These are phyloP conservation scores for Trichoderma sp. DNA, from an alignment of 2,329 filamentous ascomycete species.

Conservation along the genomic window DNA sequence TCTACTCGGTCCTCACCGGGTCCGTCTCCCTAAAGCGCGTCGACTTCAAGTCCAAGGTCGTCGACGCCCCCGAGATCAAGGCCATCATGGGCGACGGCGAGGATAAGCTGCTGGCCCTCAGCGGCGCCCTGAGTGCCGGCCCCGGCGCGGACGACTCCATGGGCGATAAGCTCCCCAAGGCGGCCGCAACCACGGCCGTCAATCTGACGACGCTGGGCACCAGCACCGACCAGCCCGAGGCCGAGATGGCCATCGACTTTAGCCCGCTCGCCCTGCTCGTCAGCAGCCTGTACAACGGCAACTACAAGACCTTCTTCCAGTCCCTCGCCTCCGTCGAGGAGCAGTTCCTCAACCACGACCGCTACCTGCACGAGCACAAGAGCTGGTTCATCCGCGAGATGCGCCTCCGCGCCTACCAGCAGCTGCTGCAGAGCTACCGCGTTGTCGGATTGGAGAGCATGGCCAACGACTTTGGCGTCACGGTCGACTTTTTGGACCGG, in stretches of 20 bases:
- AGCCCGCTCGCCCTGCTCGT: conserved; percentile 82
- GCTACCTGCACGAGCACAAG: conserved; percentile 93
- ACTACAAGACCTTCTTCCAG: conserved; percentile 92
- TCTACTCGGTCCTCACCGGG: conserved; percentile 92
- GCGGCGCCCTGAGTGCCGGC: conserved; percentile 76
- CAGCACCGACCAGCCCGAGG: conserved; percentile 68
- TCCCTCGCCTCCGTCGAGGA: conserved; percentile 88
- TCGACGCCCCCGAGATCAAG: conserved; percentile 97
- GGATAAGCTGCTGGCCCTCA: conserved; percentile 79
- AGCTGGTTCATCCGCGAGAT: conserved; percentile 98
- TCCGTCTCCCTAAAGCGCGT: conserved; percentile 93
- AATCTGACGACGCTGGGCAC: conserved; percentile 83
- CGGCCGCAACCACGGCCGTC: conserved; percentile 58
- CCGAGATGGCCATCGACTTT: conserved; percentile 84
- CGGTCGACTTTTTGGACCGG: conserved; percentile 93
- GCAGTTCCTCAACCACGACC: conserved; percentile 88
- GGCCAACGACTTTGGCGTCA: conserved; percentile 95
- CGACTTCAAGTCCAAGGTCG: conserved; percentile 98
- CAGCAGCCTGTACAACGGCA: conserved; percentile 85
- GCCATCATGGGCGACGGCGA: conserved; percentile 88
- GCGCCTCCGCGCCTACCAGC: conserved; percentile 92
- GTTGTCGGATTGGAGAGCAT: conserved; percentile 97
- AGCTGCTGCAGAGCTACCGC: conserved; percentile 94
- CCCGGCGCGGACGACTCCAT: conserved; percentile 77
- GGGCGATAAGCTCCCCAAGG: conserved; percentile 54